These are phyloP conservation scores for Boletus sensibilis DNA, from an alignment of 768 basidiomycete genomes.

Conservation along the genomic window DNA sequence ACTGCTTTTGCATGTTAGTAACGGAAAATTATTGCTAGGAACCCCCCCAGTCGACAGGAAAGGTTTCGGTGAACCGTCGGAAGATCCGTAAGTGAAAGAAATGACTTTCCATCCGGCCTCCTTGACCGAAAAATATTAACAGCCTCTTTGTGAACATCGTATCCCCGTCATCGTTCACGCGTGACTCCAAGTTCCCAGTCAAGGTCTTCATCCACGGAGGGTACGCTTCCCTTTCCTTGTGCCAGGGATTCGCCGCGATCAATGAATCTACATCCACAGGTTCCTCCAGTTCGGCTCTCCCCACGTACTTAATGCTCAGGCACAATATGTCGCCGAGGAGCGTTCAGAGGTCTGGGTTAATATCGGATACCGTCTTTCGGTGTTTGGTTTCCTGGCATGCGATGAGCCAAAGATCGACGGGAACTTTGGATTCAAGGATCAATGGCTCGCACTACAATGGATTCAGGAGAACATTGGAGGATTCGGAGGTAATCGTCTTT, in stretches of 20 bases:
- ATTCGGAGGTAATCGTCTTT: slow-evolving; percentile 57
- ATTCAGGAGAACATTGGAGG: slow-evolving; percentile 60
- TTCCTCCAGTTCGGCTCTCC: slow-evolving; percentile 81
- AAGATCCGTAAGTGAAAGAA: slow-evolving; percentile 53
- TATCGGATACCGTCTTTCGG: slow-evolving; percentile 73
- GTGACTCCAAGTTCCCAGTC: slow-evolving; percentile 53
- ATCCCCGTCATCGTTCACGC: slow-evolving; percentile 46
- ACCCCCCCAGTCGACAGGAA: slow-evolving; percentile 56
- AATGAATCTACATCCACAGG: slow-evolving; percentile 34
- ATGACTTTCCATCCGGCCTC: background rate
- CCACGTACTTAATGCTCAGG: slow-evolving; percentile 56
- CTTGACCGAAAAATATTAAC: background rate
- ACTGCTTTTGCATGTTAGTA: background rate
- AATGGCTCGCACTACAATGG: slow-evolving; percentile 78
- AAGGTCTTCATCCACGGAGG: slow-evolving; percentile 79
- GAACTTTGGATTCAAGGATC: slow-evolving; percentile 85
- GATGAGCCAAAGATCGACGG: slow-evolving; percentile 61
- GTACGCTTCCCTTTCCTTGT: slow-evolving; percentile 33
- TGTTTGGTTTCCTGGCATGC: slow-evolving; percentile 72
- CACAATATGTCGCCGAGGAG: slow-evolving; percentile 64
- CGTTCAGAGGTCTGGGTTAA: slow-evolving; percentile 73
- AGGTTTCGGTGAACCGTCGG: slow-evolving; percentile 64
- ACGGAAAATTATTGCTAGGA: slow-evolving; percentile 31
- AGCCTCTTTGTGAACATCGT: slow-evolving; percentile 69
- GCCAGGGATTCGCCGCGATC: background rate